phyloP scores from a whole-genome alignment of 1,284 basidiomycete species.

The Mycena citricolor region DNA sequence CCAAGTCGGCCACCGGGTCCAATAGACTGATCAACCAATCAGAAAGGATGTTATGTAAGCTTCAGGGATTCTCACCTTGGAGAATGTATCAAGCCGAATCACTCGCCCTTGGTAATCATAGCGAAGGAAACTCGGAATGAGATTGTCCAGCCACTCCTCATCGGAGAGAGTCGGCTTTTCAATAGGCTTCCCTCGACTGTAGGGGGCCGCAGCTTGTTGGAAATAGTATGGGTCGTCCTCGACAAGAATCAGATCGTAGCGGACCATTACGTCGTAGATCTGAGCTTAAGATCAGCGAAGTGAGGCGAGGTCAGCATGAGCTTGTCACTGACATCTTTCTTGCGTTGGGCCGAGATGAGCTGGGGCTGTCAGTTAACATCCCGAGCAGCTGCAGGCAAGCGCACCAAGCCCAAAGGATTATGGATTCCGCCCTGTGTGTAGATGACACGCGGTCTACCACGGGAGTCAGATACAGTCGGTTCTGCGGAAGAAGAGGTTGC shows the following conservation, averaged over 20 bases:
- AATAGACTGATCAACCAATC: slow-evolving; percentile 3
- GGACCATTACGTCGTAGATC: slow-evolving; percentile 77
- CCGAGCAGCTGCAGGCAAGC: slow-evolving; percentile 24
- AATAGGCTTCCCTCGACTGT: slow-evolving; percentile 36
- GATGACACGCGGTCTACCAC: slow-evolving; percentile 65
- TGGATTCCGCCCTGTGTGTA: slow-evolving; percentile 78
- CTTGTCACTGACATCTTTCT: slow-evolving; percentile 44
- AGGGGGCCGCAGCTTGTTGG: slow-evolving; percentile 59
- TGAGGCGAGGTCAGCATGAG: background rate
- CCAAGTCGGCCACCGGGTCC: slow-evolving; percentile 22
- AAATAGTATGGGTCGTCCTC: slow-evolving; percentile 87
- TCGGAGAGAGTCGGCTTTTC: slow-evolving; percentile 26
- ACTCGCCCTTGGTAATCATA: slow-evolving; percentile 81
- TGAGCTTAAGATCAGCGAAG: slow-evolving; percentile 22
- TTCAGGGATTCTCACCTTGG: slow-evolving; percentile 49
- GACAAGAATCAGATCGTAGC: slow-evolving; percentile 73
- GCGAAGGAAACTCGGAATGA: slow-evolving; percentile 29
- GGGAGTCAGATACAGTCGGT: background rate
- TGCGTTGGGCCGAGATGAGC: slow-evolving; percentile 44
- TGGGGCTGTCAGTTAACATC: background rate
- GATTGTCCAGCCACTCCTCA: slow-evolving; percentile 27
- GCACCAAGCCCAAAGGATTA: slow-evolving; percentile 81
- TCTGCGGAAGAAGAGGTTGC: slow-evolving; percentile 29
- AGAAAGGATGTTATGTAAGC: background rate
- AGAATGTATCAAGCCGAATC: slow-evolving; percentile 78